Percentiles rank a stretch among this genome's conserved stretches.
phyloP scores from a whole-genome alignment of 1,139 yeast genomes.

The Candida glucosophila region DNA sequence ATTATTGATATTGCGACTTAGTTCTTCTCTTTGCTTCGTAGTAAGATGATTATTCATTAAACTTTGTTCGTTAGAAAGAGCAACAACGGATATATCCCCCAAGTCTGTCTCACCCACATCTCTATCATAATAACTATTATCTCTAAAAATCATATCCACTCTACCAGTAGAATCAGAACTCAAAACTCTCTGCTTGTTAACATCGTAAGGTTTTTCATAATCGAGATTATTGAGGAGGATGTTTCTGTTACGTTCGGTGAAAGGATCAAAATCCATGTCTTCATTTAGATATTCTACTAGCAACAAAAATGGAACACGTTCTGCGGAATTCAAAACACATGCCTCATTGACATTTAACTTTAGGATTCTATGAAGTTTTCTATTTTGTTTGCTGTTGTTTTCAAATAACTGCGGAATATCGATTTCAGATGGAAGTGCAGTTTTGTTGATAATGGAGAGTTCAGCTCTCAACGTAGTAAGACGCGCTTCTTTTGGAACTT shows the following conservation, averaged over 20 bases:
- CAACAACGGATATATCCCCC: conserved; percentile 54
- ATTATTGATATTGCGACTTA: conserved; percentile 1
- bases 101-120: conserved; percentile 50
- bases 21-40: conserved; percentile 5
- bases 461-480: conserved; percentile 84
- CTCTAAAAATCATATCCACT: no score
- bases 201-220: conserved; percentile 1
- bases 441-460: conserved; percentile 71
- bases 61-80: conserved; percentile 11
- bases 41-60: conserved; percentile 8
- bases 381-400: conserved; percentile 34
- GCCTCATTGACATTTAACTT: conserved; percentile 88
- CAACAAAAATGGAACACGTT: conserved; percentile 83
- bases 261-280: conserved; percentile 82
- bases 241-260: conserved; percentile 40
- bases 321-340: conserved; percentile 91
- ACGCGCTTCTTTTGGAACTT: conserved; percentile 89
- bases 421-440: conserved; percentile 77
- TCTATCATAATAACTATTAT: conserved; percentile 2
- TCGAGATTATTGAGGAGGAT: conserved; percentile 9
- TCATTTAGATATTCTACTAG: conserved; percentile 77
- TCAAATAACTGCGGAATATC: conserved; percentile 89
- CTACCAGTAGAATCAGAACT: conserved; percentile 2
- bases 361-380: conserved; percentile 58
- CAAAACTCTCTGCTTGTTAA: conserved; percentile 1